These are phyloP conservation scores for Phylloporus sp. DNA, from an alignment of 768 basidiomycete genomes.

Conservation along the genomic window DNA sequence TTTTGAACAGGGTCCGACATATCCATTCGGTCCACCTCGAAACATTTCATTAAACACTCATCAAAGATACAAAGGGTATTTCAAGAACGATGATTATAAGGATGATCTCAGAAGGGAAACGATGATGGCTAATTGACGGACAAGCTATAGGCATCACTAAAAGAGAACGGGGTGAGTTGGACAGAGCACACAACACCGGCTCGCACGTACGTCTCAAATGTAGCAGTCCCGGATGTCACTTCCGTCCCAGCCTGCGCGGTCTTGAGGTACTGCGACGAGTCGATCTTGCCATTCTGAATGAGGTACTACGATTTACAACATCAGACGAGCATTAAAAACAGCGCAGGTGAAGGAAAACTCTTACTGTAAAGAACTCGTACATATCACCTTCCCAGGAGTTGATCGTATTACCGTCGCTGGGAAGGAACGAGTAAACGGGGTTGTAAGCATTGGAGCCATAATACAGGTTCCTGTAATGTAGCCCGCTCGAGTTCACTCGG, in stretches of 20 bases:
- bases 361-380: constrained; percentile 48
- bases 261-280: constrained; percentile 51
- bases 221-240: constrained; percentile 54
- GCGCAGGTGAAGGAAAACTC: background rate
- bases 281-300: constrained; percentile 41
- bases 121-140: constrained; percentile 36
- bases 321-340: background rate
- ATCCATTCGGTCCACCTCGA: background rate
- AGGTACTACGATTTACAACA: constrained; percentile 42
- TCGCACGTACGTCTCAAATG: constrained; percentile 47
- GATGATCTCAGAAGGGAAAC: too few species aligned
- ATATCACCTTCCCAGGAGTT: constrained; percentile 51
- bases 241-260: constrained; percentile 64
- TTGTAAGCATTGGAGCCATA: constrained; percentile 51
- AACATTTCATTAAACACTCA: background rate
- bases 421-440: constrained; percentile 49
- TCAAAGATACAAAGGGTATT: background rate
- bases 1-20: background rate
- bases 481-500: background rate
- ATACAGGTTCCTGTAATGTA: constrained; percentile 48
- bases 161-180: background rate
- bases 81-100: background rate
- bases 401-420: constrained; percentile 34
- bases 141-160: constrained; percentile 44
- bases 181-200: background rate